A percentile compares a stretch with the other conserved stretches of the same genome.
phyloP scores from a whole-genome alignment of 768 basidiomycete species.

The Psilocybe azurescens region DNA sequence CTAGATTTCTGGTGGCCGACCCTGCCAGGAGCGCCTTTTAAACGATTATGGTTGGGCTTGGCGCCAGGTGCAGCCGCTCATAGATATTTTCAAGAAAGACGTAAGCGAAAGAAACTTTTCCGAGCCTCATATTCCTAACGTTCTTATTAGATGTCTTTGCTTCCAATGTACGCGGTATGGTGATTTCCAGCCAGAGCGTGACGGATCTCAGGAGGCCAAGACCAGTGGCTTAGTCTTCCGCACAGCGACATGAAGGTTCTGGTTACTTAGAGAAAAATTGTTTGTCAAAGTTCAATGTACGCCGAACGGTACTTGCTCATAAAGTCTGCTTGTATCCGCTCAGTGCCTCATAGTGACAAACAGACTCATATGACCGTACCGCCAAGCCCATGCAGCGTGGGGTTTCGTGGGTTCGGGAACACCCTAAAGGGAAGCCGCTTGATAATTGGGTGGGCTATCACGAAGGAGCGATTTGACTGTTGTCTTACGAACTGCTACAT shows the following conservation, averaged over 20 bases:
- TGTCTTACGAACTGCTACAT: constrained; percentile 18
- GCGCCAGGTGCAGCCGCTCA: constrained; percentile 50
- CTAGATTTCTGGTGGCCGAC: constrained; percentile 47
- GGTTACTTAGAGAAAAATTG: too few relatives aligned
- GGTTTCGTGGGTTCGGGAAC: constrained; percentile 15
- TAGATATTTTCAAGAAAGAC: constrained; percentile 42
- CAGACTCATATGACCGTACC: neutral
- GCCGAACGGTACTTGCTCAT: too few relatives aligned
- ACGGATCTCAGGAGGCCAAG: constrained; percentile 29
- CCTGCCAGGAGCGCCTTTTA: constrained; percentile 49
- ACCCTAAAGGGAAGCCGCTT: constrained; percentile 19
- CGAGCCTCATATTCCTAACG: constrained; percentile 11
- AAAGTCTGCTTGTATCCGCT: neutral
- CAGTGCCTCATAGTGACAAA: neutral
- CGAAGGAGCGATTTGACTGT: constrained; percentile 13
- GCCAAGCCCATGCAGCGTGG: neutral
- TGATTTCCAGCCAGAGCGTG: constrained; percentile 25
- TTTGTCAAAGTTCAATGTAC: too few relatives aligned
- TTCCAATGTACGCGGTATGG: constrained; percentile 28
- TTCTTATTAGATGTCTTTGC: constrained; percentile 17
- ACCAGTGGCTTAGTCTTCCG: neutral
- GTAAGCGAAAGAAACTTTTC: constrained; percentile 35
- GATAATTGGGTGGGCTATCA: constrained; percentile 14
- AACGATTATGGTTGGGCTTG: constrained; percentile 57
- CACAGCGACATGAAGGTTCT: too few relatives aligned